Conservation (phyloP, 2,329 filamentous ascomycete genomes). For the Geoglossum cookeanum region DNA sequence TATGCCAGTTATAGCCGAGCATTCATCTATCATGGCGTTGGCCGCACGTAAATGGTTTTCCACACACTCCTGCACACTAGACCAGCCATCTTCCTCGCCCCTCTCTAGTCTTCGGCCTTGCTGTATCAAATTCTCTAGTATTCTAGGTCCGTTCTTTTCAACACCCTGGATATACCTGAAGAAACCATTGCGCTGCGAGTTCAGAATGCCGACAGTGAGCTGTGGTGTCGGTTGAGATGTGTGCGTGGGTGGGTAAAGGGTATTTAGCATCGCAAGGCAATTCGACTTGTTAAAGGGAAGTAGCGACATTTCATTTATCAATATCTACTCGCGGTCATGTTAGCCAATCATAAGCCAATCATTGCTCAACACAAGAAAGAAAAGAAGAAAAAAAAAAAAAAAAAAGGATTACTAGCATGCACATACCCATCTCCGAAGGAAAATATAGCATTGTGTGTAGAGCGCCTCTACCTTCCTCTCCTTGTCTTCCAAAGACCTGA, state of each 20-base stretch:
- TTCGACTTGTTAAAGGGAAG: slow-evolving; percentile 44
- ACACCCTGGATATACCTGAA: slow-evolving; percentile 42
- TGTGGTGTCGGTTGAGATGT: slow-evolving; percentile 30
- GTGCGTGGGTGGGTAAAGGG: slow-evolving; percentile 39
- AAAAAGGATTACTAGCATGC: neutral
- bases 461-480: slow-evolving; percentile 32
- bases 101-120: slow-evolving; percentile 26
- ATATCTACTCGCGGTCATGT: slow-evolving; percentile 24
- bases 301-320: slow-evolving; percentile 45
- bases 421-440: slow-evolving; percentile 43
- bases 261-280: slow-evolving; percentile 49
- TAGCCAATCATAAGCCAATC: too few relatives aligned
- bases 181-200: slow-evolving; percentile 38
- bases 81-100: slow-evolving; percentile 37
- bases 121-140: slow-evolving; percentile 33
- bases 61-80: slow-evolving; percentile 26
- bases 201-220: slow-evolving; percentile 31
- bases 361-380: neutral
- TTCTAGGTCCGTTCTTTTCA: slow-evolving; percentile 32
- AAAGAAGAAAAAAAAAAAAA: too few relatives aligned
- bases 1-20: slow-evolving; percentile 28
- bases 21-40: slow-evolving; percentile 44
- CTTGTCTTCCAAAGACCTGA: slow-evolving; percentile 30
- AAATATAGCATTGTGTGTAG: slow-evolving; percentile 42
- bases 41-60: slow-evolving; percentile 38